Conservation (phyloP, 2,329 filamentous ascomycete species). For the Pestalotiopsis sp. region DNA sequence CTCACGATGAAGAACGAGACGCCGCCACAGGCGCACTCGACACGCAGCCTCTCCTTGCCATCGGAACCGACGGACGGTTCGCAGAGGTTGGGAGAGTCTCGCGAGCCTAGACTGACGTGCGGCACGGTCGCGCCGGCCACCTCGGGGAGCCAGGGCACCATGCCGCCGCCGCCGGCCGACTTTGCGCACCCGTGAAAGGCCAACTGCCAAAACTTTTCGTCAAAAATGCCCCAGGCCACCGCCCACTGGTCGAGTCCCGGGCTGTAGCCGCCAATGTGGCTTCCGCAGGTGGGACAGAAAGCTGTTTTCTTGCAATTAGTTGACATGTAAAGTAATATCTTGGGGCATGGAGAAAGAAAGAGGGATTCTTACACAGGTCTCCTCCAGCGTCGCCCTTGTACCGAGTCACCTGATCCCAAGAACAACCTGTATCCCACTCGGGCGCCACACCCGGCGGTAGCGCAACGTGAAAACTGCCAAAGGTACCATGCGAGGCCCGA, state of each 20-base stretch:
- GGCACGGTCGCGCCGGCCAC: neutral
- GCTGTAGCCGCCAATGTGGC: neutral
- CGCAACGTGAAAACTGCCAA: neutral
- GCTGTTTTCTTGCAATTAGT: neutral
- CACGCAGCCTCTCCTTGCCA: conserved; percentile 43
- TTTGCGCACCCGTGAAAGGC: neutral
- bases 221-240: conserved; percentile 3
- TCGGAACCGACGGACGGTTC: conserved; percentile 34
- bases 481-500: conserved; percentile 3
- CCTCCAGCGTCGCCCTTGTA: neutral
- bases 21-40: conserved; percentile 48
- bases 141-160: neutral
- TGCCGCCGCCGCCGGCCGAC: neutral
- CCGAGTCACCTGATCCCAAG: neutral
- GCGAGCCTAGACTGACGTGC: neutral
- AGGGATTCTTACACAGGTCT: neutral
- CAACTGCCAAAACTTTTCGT: conserved; percentile 11
- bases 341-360: too few relatives aligned
- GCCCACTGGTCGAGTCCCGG: neutral
- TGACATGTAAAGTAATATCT: neutral
- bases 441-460: conserved; percentile 10
- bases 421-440: neutral
- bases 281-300: conserved; percentile 1
- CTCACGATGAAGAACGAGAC: conserved; percentile 47
- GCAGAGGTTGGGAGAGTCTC: neutral